Conservation (phyloP, 2,329 filamentous ascomycete species). For the Trichophyton schoenleinii region DNA sequence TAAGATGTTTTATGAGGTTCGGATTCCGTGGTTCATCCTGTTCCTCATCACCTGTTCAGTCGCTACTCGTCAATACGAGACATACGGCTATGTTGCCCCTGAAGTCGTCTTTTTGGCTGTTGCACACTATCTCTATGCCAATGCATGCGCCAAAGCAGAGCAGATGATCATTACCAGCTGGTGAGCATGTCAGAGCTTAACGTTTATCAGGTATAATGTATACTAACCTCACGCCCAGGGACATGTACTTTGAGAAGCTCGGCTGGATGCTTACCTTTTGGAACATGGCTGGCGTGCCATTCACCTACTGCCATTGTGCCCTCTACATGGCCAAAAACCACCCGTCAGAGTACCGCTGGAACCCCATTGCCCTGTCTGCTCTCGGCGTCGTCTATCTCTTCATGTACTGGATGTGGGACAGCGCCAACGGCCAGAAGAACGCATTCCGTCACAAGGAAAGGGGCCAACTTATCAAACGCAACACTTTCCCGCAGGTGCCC, state of each 20-base stretch:
- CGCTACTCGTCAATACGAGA: slow-evolving; percentile 69
- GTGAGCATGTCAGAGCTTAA: slow-evolving; percentile 30
- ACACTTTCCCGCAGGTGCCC: slow-evolving; percentile 76
- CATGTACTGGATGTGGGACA: slow-evolving; percentile 87
- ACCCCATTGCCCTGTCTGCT: slow-evolving; percentile 50
- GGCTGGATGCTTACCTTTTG: slow-evolving; percentile 98
- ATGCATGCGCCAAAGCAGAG: slow-evolving; percentile 84
- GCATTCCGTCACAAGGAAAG: slow-evolving; percentile 71
- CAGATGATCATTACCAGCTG: slow-evolving; percentile 82
- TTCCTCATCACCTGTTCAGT: slow-evolving; percentile 65
- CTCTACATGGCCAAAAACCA: slow-evolving; percentile 78
- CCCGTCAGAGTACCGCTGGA: slow-evolving; percentile 65
- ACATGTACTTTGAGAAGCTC: slow-evolving; percentile 96
- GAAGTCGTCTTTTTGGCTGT: slow-evolving; percentile 74
- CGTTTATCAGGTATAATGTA: background rate
- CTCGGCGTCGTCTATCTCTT: slow-evolving; percentile 64
- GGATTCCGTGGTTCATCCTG: slow-evolving; percentile 83
- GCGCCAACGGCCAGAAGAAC: slow-evolving; percentile 87
- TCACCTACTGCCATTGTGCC: slow-evolving; percentile 88
- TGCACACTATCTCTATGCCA: slow-evolving; percentile 85
- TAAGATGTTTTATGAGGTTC: slow-evolving; percentile 93
- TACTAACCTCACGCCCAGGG: slow-evolving; percentile 36
- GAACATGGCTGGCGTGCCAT: slow-evolving; percentile 83
- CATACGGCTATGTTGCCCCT: slow-evolving; percentile 70
- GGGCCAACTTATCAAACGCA: slow-evolving; percentile 49